Base-by-base conservation (phyloP, 371 early-diverging fungal genomes). In the Mucor racemosus region DNA sequence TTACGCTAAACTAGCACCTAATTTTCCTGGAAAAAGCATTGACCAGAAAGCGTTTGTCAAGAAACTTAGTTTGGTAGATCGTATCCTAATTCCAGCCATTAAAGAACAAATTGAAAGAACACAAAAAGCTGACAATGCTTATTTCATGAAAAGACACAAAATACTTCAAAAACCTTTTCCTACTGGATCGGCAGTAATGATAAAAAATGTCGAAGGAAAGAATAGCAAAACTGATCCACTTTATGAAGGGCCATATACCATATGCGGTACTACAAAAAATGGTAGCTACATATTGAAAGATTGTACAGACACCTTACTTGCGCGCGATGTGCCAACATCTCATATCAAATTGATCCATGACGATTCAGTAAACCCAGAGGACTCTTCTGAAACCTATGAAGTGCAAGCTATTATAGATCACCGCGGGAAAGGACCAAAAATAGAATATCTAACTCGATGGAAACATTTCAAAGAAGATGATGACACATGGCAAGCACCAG, bases 261-360 rank as follows among this genome's bases (percentile, higher is more conserved):
- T 65, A 8, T 8, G 11, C 14, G 36, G 48, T 33, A 21, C 11
- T n/a, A 48, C 58, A 1, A 38, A 36, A 6, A 33, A 58, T 50
- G 59, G 59, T 5, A 48, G 48, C 14, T 65, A 65, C 46, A 40
- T 65, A 9, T 31, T 65, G 0, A 41, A 11, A 6, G 65, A 59
- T 33, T 14, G n/a, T 48, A 39, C 50, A 4, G 40, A 38, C 39
- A 9, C 39, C 3, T 14, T 64, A 0, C 10, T 54, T 17, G 10
- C 15, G 4, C 4, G 42, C 3, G 42, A 42, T 42, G 42, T 42
- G 3, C 42, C n/a, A 39, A n/a, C 4, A 50, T 10, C 17, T 38
- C 26, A 14, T 41, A 55, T 56, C 64, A 42, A 14, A 64, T 35
- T 64, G 10, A 19, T 9, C 4, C 7, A 35, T 46, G 50, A 46